Conservation (phyloP, 2,329 filamentous ascomycete species). For the Botrytis galanthina region DNA sequence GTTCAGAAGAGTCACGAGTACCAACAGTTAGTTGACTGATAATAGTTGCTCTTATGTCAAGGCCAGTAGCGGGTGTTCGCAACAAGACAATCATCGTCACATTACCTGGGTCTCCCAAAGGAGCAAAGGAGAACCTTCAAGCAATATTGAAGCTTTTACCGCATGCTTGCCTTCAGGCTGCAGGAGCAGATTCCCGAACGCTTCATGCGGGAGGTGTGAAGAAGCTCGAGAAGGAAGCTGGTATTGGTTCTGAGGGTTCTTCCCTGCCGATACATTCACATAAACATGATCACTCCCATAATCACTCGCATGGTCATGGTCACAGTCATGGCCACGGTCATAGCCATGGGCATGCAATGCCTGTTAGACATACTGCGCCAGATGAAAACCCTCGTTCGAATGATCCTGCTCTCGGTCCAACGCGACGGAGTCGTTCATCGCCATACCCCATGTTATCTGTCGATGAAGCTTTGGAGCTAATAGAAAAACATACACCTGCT, state of each 20-base stretch:
- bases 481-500: slow-evolving; percentile 69
- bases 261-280: slow-evolving; percentile 46
- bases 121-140: slow-evolving; percentile 88
- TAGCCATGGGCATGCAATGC: slow-evolving; percentile 59
- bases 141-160: slow-evolving; percentile 86
- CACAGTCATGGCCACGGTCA: slow-evolving; percentile 44
- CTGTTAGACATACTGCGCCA: slow-evolving; percentile 70
- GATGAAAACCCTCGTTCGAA: slow-evolving; percentile 58
- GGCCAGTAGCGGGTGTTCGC: slow-evolving; percentile 85
- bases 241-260: slow-evolving; percentile 45
- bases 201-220: slow-evolving; percentile 79
- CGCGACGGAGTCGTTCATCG: slow-evolving; percentile 74
- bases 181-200: slow-evolving; percentile 74
- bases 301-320: slow-evolving; percentile 44
- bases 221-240: slow-evolving; percentile 81
- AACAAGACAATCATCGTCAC: slow-evolving; percentile 82
- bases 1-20: slow-evolving; percentile 36
- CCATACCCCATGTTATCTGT: slow-evolving; percentile 92
- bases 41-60: slow-evolving; percentile 91
- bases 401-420: slow-evolving; percentile 59
- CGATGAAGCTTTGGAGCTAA: slow-evolving; percentile 70
- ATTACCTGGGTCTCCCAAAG: slow-evolving; percentile 90
- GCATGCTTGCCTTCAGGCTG: slow-evolving; percentile 89
- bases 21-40: slow-evolving; percentile 29
- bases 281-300: slow-evolving; percentile 46